Base-by-base conservation (phyloP, 768 basidiomycete species). In the Russula olivacea region DNA sequence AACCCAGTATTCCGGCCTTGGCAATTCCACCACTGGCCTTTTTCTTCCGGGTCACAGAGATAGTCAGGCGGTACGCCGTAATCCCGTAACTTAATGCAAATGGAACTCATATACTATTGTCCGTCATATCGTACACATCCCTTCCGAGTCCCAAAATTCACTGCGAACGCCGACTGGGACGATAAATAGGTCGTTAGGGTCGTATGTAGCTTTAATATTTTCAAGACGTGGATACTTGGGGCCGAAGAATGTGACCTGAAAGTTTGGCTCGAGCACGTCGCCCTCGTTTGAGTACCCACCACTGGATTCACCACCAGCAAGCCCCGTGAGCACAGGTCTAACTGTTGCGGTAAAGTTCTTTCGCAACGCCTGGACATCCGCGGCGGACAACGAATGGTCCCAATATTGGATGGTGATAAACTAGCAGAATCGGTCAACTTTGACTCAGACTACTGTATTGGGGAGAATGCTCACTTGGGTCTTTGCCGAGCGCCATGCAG, bases 401-500 rank as follows among this genome's bases (percentile, higher is more conserved):
- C 63, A 63, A 17, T 0, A 2, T 43, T 50, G 28, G 38, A 11
- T 51, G 5, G 59, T 48, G 7, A 65, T 43, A 3, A 65, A 4
- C 61, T 63, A 53, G 12, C 8, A 19, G 15, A 36, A n/a, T n/a
- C n/a, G 4, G 30, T 63, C 34, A 47, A 51, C 15, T 15, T 4
- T 10, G 0, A 32, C 19, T n/a, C 47, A 1, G 38, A 17, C 5
- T 10, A 34, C 34, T 34, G 34, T 11, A 2, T n/a, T 15, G 4
- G n/a, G 11, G 23, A 36, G 4, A 12, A 53, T 14, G 66, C 74
- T 49, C 54, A 76, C 76, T 58, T 75, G 76, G 32, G 72, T 70
- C 66, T 77, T 76, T 0, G 77, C 76, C 2, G 69, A 71, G 57
- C 76, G 65, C 77, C 77, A 77, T 25, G 69, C 72, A 5, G 75